Evolutionary conservation across 176 grass and related monocot genomes (phyloP).

Genomic region (Oryza meridionalis): DNA sequence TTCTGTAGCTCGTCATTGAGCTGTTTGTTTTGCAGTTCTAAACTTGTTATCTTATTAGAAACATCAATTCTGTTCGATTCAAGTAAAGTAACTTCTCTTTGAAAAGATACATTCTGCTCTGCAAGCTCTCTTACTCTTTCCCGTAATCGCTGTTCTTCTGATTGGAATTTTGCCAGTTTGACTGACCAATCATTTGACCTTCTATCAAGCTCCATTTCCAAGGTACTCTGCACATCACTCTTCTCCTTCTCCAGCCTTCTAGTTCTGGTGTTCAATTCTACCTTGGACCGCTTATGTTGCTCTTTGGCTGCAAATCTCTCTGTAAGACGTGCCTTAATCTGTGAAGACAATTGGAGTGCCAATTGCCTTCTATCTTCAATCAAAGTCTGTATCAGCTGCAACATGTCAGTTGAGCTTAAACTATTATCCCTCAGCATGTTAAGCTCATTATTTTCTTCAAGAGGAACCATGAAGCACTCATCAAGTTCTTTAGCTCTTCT

Average conservation of each 20-base stretch:
- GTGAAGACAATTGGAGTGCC: constrained; percentile 57
- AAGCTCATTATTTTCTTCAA: constrained; percentile 44
- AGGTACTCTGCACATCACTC: constrained; percentile 50
- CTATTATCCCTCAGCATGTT: constrained; percentile 39
- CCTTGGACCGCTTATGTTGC: constrained; percentile 49
- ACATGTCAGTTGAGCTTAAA: constrained; percentile 40
- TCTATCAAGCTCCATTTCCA: constrained; percentile 75
- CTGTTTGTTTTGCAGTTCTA: constrained; percentile 54
- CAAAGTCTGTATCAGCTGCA: constrained; percentile 52
- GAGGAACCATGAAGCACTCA: constrained; percentile 34
- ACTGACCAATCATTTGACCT: constrained; percentile 67
- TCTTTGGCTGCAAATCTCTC: constrained; percentile 69
- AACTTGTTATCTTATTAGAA: constrained; percentile 40
- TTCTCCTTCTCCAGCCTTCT: constrained; percentile 72
- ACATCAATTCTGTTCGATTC: constrained; percentile 36
- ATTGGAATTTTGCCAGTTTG: constrained; percentile 60
- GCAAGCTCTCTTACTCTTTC: constrained; percentile 74
- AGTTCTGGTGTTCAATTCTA: constrained; percentile 57
- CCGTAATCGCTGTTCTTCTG: constrained; percentile 70
- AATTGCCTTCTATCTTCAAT: constrained; percentile 66
- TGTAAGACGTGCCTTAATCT: constrained; percentile 66
- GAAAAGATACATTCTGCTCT: constrained; percentile 79
- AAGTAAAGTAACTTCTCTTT: constrained; percentile 67
- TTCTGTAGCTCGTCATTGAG: constrained; percentile 51
- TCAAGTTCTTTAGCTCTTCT: constrained; percentile 61